Base-by-base conservation (phyloP, 2,329 filamentous ascomycete species). In the Paecilomyces dactylethromorphus region DNA sequence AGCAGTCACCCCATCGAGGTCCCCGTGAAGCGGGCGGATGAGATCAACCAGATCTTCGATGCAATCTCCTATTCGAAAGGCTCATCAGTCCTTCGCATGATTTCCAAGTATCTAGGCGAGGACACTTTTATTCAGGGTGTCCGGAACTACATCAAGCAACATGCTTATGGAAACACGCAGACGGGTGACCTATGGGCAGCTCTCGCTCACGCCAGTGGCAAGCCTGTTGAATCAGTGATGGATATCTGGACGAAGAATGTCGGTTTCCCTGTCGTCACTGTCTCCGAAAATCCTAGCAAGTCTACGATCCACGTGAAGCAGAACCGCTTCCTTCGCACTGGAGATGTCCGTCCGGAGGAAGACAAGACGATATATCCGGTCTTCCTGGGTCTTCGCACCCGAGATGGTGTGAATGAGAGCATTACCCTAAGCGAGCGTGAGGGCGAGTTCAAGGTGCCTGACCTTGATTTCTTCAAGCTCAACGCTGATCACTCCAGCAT, bases 11-110 rank as follows among this genome's bases (percentile, higher is more conserved):
- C 93, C 5, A 96, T 97, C 60, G 93, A 97, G 75, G 92, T 97
- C 0, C 93, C 93, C 1, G 92, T 97, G 63, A 96, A 96, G 82
- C 88, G 90, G 60, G 92, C 92, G 29, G 92, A 96, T 66, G 92
- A 97, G 76, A 92, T 97, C 74, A 96, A 96, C 77, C 92, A 97
- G 78, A 97, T 97, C 66, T 97, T 97, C 68, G 93, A 97, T 72
- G 91, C 92, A 62, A 97, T 97, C 65, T 97, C 93, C 1, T 97
- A 97, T 78, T 92, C 91, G 58, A 97, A 97, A 80, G 93, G 93
- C 18, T 97, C 92, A 11, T 96, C 92, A 67, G 92, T 97, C 33
- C 82, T 97, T 61, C 90, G 93, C 71, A 97, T 97, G 93, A 92
- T 97, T 65, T 96, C 93, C 21, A 96, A 92, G 65, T 95, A 96